Conservation (phyloP, 1,284 basidiomycete species). For the Cutaneotrichosporon curvatum region DNA sequence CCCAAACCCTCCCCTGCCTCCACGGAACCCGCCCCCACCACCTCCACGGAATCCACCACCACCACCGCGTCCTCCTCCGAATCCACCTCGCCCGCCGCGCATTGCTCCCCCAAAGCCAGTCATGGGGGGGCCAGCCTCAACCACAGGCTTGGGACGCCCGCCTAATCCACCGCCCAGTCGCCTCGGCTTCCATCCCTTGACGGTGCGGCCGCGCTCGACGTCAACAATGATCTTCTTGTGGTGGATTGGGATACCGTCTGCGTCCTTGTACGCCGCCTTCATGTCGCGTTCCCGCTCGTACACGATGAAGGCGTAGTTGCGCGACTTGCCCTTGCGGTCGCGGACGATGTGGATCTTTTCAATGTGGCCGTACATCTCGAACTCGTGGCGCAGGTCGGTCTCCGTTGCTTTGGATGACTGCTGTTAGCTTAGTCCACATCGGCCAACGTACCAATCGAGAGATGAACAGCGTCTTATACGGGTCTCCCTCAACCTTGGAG, state of each 20-base stretch:
- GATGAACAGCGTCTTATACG: slow-evolving; percentile 97
- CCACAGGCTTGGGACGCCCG: slow-evolving; percentile 78
- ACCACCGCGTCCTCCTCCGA: slow-evolving; percentile 24
- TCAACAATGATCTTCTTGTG: slow-evolving; percentile 93
- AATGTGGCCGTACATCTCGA: slow-evolving; percentile 90
- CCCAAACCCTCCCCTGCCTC: slow-evolving; percentile 19
- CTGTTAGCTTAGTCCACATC: neutral
- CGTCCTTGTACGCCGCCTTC: slow-evolving; percentile 99
- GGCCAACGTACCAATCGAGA: slow-evolving; percentile 64
- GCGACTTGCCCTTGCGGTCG: slow-evolving; percentile 75
- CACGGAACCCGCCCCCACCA: slow-evolving; percentile 25
- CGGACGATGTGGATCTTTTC: slow-evolving; percentile 84
- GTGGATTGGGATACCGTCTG: slow-evolving; percentile 93
- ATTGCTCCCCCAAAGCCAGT: slow-evolving; percentile 18
- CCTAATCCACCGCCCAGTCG: slow-evolving; percentile 91
- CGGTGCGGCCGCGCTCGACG: slow-evolving; percentile 94
- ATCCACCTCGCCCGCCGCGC: slow-evolving; percentile 23
- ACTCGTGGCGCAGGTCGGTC: slow-evolving; percentile 83
- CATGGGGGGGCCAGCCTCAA: slow-evolving; percentile 12
- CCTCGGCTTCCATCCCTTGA: slow-evolving; percentile 96
- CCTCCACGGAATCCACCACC: slow-evolving; percentile 23
- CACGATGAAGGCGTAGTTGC: slow-evolving; percentile 94
- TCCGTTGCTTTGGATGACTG: slow-evolving; percentile 78
- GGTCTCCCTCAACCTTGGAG: slow-evolving; percentile 87
- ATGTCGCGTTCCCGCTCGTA: slow-evolving; percentile 98